Percentiles rank a stretch among this genome's conserved stretches.
Evolutionary conservation across 2,329 filamentous ascomycete species (phyloP).

Genomic region (Clonostachys sp.): DNA sequence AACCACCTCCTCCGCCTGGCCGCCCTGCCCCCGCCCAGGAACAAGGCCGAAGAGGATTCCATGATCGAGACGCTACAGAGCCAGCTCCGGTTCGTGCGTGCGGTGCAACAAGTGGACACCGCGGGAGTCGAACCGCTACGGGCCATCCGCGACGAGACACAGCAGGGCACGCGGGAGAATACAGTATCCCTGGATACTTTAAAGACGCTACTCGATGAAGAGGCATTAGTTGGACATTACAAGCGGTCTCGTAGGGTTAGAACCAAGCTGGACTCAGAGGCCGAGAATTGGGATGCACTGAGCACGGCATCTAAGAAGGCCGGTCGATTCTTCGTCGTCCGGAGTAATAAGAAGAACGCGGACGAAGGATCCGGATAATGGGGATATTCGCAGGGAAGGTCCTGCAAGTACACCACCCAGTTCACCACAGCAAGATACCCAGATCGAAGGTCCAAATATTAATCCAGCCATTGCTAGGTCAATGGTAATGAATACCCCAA

Average conservation of each 20-base stretch:
- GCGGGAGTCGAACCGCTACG: slow-evolving; percentile 66
- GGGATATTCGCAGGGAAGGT: too few species aligned
- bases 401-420: too few species aligned
- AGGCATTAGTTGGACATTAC: slow-evolving; percentile 56
- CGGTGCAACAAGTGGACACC: slow-evolving; percentile 78
- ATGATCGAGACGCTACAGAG: slow-evolving; percentile 74
- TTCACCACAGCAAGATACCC: too few species aligned
- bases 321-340: slow-evolving; percentile 75
- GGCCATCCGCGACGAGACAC: slow-evolving; percentile 78
- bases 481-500: too few species aligned
- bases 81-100: slow-evolving; percentile 86
- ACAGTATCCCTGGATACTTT: slow-evolving; percentile 57
- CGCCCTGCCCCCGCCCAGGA: slow-evolving; percentile 71
- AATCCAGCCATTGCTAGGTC: too few species aligned
- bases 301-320: slow-evolving; percentile 58
- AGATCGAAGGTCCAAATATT: too few species aligned
- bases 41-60: slow-evolving; percentile 54
- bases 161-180: slow-evolving; percentile 52
- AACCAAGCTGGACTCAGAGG: slow-evolving; percentile 32
- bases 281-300: slow-evolving; percentile 68
- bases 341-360: slow-evolving; percentile 44
- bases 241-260: slow-evolving; percentile 33
- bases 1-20: slow-evolving; percentile 85
- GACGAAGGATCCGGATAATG: not conserved
- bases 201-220: slow-evolving; percentile 48